phyloP scores from a whole-genome alignment of 768 basidiomycete species.

The Pisolithus marmoratus region DNA sequence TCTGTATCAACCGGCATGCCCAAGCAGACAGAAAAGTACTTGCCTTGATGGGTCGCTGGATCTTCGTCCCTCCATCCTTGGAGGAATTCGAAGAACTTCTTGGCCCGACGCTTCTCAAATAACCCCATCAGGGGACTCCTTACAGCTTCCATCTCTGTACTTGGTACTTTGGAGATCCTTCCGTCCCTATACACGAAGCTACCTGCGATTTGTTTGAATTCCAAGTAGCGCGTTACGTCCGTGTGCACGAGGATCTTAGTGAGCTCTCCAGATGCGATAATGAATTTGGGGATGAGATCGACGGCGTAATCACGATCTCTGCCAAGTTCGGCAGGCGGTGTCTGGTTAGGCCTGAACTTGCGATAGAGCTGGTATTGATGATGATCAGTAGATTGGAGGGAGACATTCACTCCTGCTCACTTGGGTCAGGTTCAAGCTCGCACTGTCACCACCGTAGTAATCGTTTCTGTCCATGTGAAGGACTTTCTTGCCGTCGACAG shows the following conservation, averaged over 20 bases:
- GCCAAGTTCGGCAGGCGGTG: constrained; percentile 79
- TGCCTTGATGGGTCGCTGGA: constrained; percentile 94
- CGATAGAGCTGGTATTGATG: constrained; percentile 71
- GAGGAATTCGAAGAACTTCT: constrained; percentile 97
- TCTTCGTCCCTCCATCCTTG: constrained; percentile 95
- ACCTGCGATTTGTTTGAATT: constrained; percentile 99
- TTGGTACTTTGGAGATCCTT: constrained; percentile 94
- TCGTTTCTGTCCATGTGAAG: constrained; percentile 98
- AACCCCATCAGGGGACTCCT: constrained; percentile 96
- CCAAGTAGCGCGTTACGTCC: constrained; percentile 96
- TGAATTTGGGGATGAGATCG: constrained; percentile 98
- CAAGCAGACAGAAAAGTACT: constrained; percentile 9
- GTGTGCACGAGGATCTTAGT: constrained; percentile 98
- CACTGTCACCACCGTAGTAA: constrained; percentile 97
- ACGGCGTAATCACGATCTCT: constrained; percentile 97
- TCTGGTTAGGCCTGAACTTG: constrained; percentile 80
- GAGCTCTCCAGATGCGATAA: constrained; percentile 96
- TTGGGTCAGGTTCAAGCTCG: constrained; percentile 96
- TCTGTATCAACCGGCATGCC: constrained; percentile 1
- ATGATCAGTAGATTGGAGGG: constrained; percentile 11
- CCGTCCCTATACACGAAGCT: constrained; percentile 97
- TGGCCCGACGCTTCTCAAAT: constrained; percentile 96
- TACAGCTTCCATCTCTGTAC: constrained; percentile 96
- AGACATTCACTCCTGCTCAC: constrained; percentile 36
- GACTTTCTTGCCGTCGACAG: constrained; percentile 99